Conservation (phyloP, 345 rosid species). For the Aurinia saxatilis region DNA sequence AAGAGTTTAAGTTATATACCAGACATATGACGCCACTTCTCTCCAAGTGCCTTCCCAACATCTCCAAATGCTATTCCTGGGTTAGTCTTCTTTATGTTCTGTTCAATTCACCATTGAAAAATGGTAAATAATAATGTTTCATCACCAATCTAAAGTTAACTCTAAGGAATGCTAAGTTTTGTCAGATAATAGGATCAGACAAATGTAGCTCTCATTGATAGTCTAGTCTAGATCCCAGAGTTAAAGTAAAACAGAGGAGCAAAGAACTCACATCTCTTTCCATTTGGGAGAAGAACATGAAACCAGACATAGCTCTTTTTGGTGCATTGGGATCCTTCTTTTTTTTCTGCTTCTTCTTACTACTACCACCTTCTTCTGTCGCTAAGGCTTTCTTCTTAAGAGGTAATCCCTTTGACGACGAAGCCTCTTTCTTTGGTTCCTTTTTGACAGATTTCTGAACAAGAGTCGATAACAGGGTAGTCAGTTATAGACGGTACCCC, state of each 20-base stretch:
- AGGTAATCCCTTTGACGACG: constrained; percentile 48
- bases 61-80: constrained; percentile 73
- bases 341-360: constrained; percentile 74
- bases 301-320: constrained; percentile 70
- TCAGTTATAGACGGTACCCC: background rate
- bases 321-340: constrained; percentile 99
- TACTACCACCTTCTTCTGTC: constrained; percentile 59
- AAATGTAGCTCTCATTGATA: background rate
- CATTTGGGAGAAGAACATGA: constrained; percentile 61
- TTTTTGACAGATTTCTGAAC: constrained; percentile 67
- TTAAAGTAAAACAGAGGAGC: background rate
- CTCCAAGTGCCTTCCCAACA: constrained; percentile 59
- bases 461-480: background rate
- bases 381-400: constrained; percentile 64
- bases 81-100: constrained; percentile 68
- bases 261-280: constrained; percentile 71
- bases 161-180: background rate
- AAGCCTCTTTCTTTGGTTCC: constrained; percentile 57
- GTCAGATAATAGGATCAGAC: background rate
- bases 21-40: constrained; percentile 73
- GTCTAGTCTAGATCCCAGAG: background rate
- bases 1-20: constrained; percentile 34
- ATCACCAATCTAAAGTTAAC: background rate
- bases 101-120: constrained; percentile 17
- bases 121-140: background rate